These are phyloP conservation scores for Hypoxylon lienhwacheense DNA, from an alignment of 495 filamentous ascomycete species.

Conservation along the genomic window DNA sequence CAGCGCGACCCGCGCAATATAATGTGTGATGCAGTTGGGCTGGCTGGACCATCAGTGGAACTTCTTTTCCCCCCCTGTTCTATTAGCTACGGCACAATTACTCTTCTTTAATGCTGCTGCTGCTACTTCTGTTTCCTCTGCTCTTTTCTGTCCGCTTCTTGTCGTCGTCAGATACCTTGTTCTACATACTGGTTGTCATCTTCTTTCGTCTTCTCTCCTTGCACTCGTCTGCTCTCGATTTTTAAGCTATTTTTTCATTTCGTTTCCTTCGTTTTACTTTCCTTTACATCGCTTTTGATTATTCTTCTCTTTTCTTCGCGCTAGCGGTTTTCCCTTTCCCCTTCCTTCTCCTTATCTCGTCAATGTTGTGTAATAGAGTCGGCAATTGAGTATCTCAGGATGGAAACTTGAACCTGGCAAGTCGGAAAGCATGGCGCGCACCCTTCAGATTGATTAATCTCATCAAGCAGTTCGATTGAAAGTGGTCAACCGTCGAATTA, in stretches of 20 bases:
- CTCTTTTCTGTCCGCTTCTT: slow-evolving; percentile 23
- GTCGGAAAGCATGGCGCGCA: slow-evolving; percentile 26
- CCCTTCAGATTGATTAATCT: slow-evolving; percentile 40
- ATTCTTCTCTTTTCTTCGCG: neutral
- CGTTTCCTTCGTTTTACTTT: slow-evolving; percentile 22
- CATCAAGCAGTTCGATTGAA: slow-evolving; percentile 22
- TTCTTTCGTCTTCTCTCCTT: slow-evolving; percentile 32
- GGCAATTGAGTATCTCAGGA: slow-evolving; percentile 26
- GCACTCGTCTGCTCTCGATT: slow-evolving; percentile 8
- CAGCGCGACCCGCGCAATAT: slow-evolving; percentile 49
- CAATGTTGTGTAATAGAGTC: slow-evolving; percentile 36
- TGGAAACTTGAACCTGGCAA: slow-evolving; percentile 29
- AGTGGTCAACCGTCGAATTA: slow-evolving; percentile 33
- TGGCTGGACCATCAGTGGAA: slow-evolving; percentile 57
- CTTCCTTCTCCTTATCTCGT: slow-evolving; percentile 15
- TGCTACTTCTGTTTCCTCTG: slow-evolving; percentile 21
- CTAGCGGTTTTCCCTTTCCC: neutral
- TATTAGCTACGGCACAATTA: slow-evolving; percentile 55
- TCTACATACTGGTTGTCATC: slow-evolving; percentile 39
- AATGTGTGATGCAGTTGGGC: slow-evolving; percentile 55
- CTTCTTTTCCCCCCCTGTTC: slow-evolving; percentile 48
- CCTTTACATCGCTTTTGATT: slow-evolving; percentile 15
- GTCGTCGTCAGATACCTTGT: slow-evolving; percentile 45
- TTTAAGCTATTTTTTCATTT: slow-evolving; percentile 22
- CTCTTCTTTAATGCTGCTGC: slow-evolving; percentile 46